Conservation (phyloP, 768 basidiomycete genomes). For the Sporobolomyces pararoseus region DNA sequence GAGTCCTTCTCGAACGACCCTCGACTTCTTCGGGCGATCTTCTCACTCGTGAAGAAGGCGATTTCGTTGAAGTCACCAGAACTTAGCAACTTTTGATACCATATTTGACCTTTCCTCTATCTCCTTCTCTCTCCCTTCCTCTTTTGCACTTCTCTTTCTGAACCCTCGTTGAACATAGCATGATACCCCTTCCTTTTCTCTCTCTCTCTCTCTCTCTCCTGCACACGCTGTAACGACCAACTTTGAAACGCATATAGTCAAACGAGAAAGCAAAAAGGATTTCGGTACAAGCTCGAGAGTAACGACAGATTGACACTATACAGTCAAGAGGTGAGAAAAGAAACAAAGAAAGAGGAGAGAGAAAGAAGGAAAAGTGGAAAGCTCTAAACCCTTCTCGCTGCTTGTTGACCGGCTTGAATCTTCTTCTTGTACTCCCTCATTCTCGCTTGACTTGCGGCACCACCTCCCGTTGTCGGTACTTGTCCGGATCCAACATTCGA, state of each 20-base stretch:
- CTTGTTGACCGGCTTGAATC: slow-evolving; percentile 23
- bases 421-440: slow-evolving; percentile 41
- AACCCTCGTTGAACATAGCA: not conserved
- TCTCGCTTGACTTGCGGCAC: slow-evolving; percentile 21
- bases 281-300: too few species aligned
- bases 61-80: slow-evolving; percentile 19
- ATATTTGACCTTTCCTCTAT: not conserved
- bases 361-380: not conserved
- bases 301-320: too few species aligned
- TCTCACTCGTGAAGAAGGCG: slow-evolving; percentile 15
- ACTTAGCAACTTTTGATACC: not conserved
- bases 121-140: not conserved
- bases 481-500: not conserved
- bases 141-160: not conserved
- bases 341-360: not conserved
- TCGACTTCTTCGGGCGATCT: not conserved
- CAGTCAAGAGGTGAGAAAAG: too few species aligned
- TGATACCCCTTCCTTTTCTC: slow-evolving; percentile 1
- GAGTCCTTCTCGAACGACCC: slow-evolving; percentile 2
- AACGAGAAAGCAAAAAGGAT: too few species aligned
- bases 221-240: too few species aligned
- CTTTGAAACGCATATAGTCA: too few species aligned
- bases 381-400: slow-evolving; percentile 19
- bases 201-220: not conserved
- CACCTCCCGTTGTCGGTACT: slow-evolving; percentile 4